These are phyloP conservation scores for Beta corolliflora DNA, from an alignment of 179 eudicot species.

Conservation along the genomic window DNA sequence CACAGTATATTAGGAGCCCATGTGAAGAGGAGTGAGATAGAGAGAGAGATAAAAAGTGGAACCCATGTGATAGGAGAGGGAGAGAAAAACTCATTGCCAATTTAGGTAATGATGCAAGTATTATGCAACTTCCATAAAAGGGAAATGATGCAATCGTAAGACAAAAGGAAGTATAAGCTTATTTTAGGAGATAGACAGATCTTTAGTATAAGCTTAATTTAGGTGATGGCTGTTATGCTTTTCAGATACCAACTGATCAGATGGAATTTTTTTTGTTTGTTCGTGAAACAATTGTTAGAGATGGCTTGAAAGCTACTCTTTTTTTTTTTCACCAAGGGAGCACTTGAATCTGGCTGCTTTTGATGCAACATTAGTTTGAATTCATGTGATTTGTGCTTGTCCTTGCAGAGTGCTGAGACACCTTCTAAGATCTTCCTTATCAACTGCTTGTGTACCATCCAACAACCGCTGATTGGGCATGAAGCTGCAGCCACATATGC, in stretches of 20 bases:
- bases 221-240: background rate
- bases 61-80: too few species aligned
- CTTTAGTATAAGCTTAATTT: too few species aligned
- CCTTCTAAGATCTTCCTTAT: slow-evolving; percentile 89
- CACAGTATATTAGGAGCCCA: too few species aligned
- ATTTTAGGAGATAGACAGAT: too few species aligned
- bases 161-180: too few species aligned
- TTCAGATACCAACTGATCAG: background rate
- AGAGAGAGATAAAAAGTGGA: too few species aligned
- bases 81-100: too few species aligned
- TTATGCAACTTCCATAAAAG: too few species aligned
- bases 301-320: background rate
- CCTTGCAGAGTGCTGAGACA: slow-evolving; percentile 69
- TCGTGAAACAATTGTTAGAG: background rate
- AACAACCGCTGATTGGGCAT: slow-evolving; percentile 74
- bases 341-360: background rate
- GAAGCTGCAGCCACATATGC: slow-evolving; percentile 81
- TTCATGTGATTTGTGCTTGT: slow-evolving; percentile 7
- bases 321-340: background rate
- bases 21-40: too few species aligned
- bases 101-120: too few species aligned
- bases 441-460: slow-evolving; percentile 90
- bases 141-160: too few species aligned
- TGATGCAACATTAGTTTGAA: background rate
- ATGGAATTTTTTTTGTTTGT: background rate